phyloP scores from a whole-genome alignment of 306 rosid species.

The Prunus dulcis region DNA sequence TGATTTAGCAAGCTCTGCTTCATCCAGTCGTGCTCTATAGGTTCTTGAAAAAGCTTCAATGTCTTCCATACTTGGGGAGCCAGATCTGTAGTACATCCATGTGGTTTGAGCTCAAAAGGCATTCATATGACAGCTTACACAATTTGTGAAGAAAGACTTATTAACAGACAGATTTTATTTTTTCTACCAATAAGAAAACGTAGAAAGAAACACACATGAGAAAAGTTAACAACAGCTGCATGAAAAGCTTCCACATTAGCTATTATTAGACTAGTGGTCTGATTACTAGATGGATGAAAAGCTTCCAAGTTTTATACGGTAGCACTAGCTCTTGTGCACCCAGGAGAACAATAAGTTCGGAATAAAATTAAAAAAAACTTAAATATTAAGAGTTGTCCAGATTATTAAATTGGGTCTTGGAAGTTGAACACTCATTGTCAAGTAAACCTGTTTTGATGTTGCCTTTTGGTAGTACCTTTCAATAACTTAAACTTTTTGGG shows the following conservation, averaged over 20 bases:
- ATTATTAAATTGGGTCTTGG: neutral
- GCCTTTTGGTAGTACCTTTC: neutral
- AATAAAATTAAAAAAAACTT: too few species aligned
- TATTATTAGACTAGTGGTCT: neutral
- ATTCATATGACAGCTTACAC: conserved; percentile 11
- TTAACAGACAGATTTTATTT: neutral
- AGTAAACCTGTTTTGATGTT: neutral
- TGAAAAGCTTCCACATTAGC: too few species aligned
- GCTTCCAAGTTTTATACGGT: neutral
- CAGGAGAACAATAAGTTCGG: neutral
- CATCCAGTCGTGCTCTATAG: conserved; percentile 67
- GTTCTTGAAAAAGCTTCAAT: conserved; percentile 73
- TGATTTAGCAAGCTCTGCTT: conserved; percentile 72
- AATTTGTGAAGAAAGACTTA: neutral
- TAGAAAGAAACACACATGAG: neutral
- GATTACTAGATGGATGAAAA: neutral
- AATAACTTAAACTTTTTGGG: neutral
- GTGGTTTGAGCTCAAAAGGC: conserved; percentile 6
- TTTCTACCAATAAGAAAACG: neutral
- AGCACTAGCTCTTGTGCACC: neutral
- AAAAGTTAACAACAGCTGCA: neutral
- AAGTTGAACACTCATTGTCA: neutral
- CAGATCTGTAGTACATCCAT: conserved; percentile 57
- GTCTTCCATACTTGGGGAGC: conserved; percentile 90
- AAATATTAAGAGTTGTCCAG: neutral